Evolutionary conservation across 78 protist genomes (phyloP).

Genomic region (Dictyostelium intermedium): DNA sequence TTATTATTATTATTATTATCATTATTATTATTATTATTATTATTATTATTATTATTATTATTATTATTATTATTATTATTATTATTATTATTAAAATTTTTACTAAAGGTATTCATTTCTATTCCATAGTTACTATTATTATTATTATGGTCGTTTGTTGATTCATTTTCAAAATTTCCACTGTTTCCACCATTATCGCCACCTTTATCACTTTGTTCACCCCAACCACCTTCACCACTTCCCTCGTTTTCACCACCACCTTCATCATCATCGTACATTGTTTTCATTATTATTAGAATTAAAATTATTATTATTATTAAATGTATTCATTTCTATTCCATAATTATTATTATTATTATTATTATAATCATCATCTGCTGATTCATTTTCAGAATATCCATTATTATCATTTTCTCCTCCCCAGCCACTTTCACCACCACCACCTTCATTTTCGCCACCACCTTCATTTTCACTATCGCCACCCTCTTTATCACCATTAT

Average conservation of each 20-base stretch:
- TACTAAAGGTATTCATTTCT: neutral
- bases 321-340: too few species aligned
- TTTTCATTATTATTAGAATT: too few species aligned
- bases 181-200: neutral
- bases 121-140: neutral
- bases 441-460: too few species aligned
- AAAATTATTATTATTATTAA: too few species aligned
- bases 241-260: neutral
- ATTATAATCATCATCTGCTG: too few species aligned
- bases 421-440: too few species aligned
- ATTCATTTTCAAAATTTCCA: neutral
- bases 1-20: neutral
- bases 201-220: neutral
- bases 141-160: too few species aligned
- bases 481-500: too few species aligned
- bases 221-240: neutral
- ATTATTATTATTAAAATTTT: neutral
- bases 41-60: constrained; percentile 8
- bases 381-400: too few species aligned
- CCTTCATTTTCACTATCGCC: too few species aligned
- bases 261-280: neutral
- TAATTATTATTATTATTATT: too few species aligned
- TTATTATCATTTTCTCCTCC: too few species aligned
- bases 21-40: neutral
- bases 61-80: neutral